These are phyloP conservation scores for Sphenostylis stenocarpa DNA, from an alignment of 306 rosid species.

Conservation along the genomic window DNA sequence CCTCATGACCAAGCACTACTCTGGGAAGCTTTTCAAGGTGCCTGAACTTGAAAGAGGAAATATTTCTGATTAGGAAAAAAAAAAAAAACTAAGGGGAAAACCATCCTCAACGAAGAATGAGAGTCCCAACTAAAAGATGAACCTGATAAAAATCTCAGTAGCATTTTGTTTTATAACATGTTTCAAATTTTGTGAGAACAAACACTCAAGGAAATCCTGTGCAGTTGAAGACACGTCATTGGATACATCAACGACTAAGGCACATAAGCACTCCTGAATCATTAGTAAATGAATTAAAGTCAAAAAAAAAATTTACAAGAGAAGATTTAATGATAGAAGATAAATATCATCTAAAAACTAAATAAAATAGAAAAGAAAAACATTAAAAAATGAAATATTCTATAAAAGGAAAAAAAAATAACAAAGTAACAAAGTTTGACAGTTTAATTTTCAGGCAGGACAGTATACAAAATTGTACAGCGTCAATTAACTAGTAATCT, in stretches of 20 bases:
- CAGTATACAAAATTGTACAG: background rate
- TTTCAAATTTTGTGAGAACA: conserved; percentile 51
- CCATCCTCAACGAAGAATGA: conserved; percentile 17
- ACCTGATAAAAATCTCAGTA: conserved; percentile 75
- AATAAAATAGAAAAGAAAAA: conserved; percentile 7
- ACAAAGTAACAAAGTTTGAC: background rate
- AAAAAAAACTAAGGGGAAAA: conserved; percentile 5
- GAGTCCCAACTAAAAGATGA: conserved; percentile 26
- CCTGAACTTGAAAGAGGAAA: conserved; percentile 50
- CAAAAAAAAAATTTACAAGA: conserved; percentile 20
- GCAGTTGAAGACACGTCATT: conserved; percentile 74
- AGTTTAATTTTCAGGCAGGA: background rate
- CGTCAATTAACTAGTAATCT: background rate
- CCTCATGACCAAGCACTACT: conserved; percentile 84
- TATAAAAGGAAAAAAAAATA: background rate
- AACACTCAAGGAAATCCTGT: conserved; percentile 65
- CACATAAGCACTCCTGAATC: conserved; percentile 85
- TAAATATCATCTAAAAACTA: conserved; percentile 14
- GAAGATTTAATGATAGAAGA: conserved; percentile 22
- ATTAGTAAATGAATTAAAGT: conserved; percentile 33
- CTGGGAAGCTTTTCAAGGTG: conserved; percentile 87
- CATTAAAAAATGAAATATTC: background rate
- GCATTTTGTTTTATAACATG: conserved; percentile 51
- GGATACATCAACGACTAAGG: conserved; percentile 73
- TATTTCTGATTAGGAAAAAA: conserved; percentile 21